These are phyloP conservation scores for Phellopilus nigrolimitatus DNA, from an alignment of 1,284 basidiomycete genomes.

Conservation along the genomic window DNA sequence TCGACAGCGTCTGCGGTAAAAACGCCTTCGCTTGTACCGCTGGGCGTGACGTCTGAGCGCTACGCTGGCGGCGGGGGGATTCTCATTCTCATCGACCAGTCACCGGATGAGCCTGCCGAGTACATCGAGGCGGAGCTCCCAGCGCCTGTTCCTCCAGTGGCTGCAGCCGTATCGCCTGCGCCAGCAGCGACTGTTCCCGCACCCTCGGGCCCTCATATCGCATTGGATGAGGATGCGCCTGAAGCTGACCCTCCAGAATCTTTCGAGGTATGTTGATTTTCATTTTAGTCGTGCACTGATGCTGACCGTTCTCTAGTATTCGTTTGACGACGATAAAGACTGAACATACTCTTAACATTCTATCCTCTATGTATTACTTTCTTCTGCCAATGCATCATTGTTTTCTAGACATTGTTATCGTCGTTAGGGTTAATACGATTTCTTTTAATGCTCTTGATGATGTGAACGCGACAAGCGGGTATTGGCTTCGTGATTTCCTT, in stretches of 20 bases:
- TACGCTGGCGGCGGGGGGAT: slow-evolving; percentile 81
- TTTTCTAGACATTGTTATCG: too few relatives aligned
- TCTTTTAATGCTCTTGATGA: too few relatives aligned
- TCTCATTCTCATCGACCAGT: slow-evolving; percentile 68
- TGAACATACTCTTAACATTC: not conserved
- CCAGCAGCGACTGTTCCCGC: slow-evolving; percentile 23
- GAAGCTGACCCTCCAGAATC: slow-evolving; percentile 76
- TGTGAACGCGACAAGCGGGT: too few relatives aligned
- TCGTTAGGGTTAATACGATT: too few relatives aligned
- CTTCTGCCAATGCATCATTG: not conserved
- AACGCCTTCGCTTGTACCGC: slow-evolving; percentile 22
- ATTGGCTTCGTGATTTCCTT: too few relatives aligned
- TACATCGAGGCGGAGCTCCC: slow-evolving; percentile 66
- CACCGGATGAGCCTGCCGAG: slow-evolving; percentile 62
- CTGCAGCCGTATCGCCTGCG: slow-evolving; percentile 28
- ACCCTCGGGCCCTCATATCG: slow-evolving; percentile 42
- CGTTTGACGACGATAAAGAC: slow-evolving; percentile 56
- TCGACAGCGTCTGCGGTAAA: slow-evolving; percentile 27
- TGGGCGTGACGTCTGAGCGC: slow-evolving; percentile 45
- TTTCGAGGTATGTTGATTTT: slow-evolving; percentile 57
- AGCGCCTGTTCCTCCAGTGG: slow-evolving; percentile 33
- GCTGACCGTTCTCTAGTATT: slow-evolving; percentile 42
- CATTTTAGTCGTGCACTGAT: slow-evolving; percentile 17
- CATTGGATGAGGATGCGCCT: slow-evolving; percentile 62
- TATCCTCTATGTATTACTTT: not conserved